Conservation (phyloP, 441 rosid genomes). For the Corymbia citriodora region DNA sequence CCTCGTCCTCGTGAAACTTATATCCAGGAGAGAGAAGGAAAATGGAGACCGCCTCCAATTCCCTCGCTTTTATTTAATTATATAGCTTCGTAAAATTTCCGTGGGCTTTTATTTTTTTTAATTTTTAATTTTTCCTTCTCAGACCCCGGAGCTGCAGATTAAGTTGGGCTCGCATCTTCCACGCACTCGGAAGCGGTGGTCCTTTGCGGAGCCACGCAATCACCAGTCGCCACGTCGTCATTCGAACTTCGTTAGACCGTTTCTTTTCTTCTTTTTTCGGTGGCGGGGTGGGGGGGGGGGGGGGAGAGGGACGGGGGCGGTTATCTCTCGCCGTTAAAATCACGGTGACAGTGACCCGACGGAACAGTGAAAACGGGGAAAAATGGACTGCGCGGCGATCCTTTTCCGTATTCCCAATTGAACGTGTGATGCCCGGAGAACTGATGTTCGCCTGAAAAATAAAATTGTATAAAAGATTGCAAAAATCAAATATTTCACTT, state of each 20-base stretch:
- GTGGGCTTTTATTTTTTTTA: background rate
- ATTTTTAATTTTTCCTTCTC: background rate
- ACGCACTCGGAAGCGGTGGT: background rate
- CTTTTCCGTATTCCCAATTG: background rate
- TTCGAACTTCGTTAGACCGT: background rate
- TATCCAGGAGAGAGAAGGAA: background rate
- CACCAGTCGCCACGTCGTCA: background rate
- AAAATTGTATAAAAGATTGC: too few species aligned
- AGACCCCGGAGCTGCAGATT: background rate
- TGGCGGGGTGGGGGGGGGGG: too few species aligned
- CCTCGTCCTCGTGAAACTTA: too few species aligned
- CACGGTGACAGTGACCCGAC: background rate
- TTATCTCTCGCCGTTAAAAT: background rate
- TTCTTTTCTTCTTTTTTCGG: too few species aligned
- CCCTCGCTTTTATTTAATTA: background rate
- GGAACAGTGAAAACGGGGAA: background rate
- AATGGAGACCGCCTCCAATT: background rate
- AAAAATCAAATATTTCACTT: too few species aligned
- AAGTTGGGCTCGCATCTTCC: background rate
- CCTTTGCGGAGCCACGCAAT: background rate
- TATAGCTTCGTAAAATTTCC: background rate
- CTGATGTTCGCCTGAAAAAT: background rate
- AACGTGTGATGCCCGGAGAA: background rate
- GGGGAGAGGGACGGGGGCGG: background rate
- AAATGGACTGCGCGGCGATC: background rate